These are phyloP conservation scores for Orbilia brochopaga DNA, from an alignment of 2,329 filamentous ascomycete species.

Conservation along the genomic window DNA sequence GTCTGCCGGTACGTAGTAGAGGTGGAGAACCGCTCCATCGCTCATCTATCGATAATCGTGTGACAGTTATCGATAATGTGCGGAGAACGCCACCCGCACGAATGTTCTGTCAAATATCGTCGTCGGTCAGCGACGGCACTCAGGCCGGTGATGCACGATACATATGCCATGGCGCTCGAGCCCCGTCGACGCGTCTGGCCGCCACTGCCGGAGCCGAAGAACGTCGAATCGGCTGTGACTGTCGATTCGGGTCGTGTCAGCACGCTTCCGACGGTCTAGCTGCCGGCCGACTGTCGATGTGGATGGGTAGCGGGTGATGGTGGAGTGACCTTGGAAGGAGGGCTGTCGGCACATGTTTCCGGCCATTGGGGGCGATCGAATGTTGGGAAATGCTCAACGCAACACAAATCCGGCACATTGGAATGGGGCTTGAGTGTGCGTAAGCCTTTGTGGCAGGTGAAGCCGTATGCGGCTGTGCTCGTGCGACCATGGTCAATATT, in stretches of 20 bases:
- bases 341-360: conserved; percentile 19
- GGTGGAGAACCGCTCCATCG: conserved; percentile 10
- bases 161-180: neutral
- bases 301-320: conserved; percentile 2
- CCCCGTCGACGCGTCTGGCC: neutral
- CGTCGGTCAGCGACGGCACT: neutral
- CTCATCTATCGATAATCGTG: neutral
- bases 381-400: conserved; percentile 44
- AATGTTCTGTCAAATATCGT: neutral
- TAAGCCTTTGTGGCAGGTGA: neutral
- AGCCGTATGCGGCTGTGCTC: neutral
- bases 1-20: neutral
- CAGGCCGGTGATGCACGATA: neutral
- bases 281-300: conserved; percentile 17
- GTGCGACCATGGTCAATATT: neutral
- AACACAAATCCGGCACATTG: conserved; percentile 26
- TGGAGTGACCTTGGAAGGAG: neutral
- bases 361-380: neutral
- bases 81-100: neutral
- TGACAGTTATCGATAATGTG: neutral
- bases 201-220: neutral
- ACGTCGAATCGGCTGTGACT: conserved; percentile 33
- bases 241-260: conserved; percentile 13
- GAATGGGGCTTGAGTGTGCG: neutral
- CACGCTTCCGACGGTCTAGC: conserved; percentile 25